Evolutionary conservation across 2,329 filamentous ascomycete genomes (phyloP).

Genomic region (Mycogone perniciosa): DNA sequence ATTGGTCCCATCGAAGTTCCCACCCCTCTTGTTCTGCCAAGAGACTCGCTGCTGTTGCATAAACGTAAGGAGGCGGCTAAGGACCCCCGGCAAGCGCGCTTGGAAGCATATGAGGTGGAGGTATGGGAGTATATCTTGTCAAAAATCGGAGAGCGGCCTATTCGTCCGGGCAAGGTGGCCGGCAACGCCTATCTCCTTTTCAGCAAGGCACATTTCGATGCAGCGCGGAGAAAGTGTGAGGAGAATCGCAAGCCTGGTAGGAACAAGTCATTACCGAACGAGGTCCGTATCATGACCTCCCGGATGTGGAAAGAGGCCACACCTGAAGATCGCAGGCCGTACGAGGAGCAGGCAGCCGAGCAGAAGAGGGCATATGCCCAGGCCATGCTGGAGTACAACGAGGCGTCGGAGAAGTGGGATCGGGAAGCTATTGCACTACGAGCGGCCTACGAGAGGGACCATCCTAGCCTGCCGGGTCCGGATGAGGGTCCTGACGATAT

Average conservation of each 20-base stretch:
- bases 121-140: slow-evolving; percentile 46
- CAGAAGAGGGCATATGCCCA: slow-evolving; percentile 61
- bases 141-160: slow-evolving; percentile 67
- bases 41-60: slow-evolving; percentile 43
- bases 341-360: slow-evolving; percentile 63
- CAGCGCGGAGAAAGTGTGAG: slow-evolving; percentile 53
- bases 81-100: slow-evolving; percentile 45
- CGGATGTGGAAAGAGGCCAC: slow-evolving; percentile 82
- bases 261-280: slow-evolving; percentile 63
- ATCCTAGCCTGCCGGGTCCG: slow-evolving; percentile 33
- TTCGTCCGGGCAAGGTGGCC: slow-evolving; percentile 64
- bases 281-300: slow-evolving; percentile 78
- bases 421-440: slow-evolving; percentile 51
- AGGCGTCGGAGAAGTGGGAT: slow-evolving; percentile 66
- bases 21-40: slow-evolving; percentile 64
- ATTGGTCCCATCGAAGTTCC: slow-evolving; percentile 76
- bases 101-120: slow-evolving; percentile 51
- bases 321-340: slow-evolving; percentile 67
- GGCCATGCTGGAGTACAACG: slow-evolving; percentile 53
- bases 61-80: slow-evolving; percentile 51
- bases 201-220: slow-evolving; percentile 71
- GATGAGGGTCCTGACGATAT: slow-evolving; percentile 19
- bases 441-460: slow-evolving; percentile 44
- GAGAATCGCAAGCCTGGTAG: slow-evolving; percentile 57
- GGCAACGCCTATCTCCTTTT: slow-evolving; percentile 87